These are phyloP conservation scores for Mangifera indica DNA, from an alignment of 345 rosid species.

Conservation along the genomic window DNA sequence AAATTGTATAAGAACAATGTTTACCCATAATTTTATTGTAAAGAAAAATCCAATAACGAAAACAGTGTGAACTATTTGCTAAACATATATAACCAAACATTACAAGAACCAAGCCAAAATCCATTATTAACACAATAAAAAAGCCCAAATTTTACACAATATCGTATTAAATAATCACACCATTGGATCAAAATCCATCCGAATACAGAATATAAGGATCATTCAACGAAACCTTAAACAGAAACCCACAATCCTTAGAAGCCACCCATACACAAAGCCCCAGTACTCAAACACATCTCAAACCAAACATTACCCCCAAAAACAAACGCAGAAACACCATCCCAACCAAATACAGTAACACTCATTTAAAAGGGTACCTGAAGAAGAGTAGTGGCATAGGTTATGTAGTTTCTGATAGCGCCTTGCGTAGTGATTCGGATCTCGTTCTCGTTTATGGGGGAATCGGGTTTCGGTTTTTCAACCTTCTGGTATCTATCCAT, in stretches of 20 bases:
- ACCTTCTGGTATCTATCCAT: constrained; percentile 94
- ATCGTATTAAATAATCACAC: not conserved
- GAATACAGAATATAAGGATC: not conserved
- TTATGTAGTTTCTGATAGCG: constrained; percentile 81
- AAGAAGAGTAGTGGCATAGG: constrained; percentile 76
- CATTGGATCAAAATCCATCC: constrained; percentile 10
- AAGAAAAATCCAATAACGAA: not conserved
- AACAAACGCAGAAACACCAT: not conserved
- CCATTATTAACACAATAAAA: not conserved
- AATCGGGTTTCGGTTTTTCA: constrained; percentile 61
- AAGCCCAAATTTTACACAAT: not conserved
- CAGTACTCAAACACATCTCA: not conserved
- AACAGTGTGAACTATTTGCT: not conserved
- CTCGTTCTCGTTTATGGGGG: constrained; percentile 86
- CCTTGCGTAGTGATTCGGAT: constrained; percentile 91
- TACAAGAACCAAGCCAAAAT: not conserved
- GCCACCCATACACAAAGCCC: not conserved
- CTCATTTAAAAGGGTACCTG: constrained; percentile 40
- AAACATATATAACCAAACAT: not conserved
- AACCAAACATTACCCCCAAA: not conserved
- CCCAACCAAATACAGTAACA: not conserved
- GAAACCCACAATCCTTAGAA: not conserved
- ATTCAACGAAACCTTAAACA: not conserved
- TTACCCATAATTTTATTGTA: too few species aligned
- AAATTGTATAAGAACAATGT: too few species aligned